Evolutionary conservation across 2,329 filamentous ascomycete genomes (phyloP).

Genomic region (Claviceps monticola): DNA sequence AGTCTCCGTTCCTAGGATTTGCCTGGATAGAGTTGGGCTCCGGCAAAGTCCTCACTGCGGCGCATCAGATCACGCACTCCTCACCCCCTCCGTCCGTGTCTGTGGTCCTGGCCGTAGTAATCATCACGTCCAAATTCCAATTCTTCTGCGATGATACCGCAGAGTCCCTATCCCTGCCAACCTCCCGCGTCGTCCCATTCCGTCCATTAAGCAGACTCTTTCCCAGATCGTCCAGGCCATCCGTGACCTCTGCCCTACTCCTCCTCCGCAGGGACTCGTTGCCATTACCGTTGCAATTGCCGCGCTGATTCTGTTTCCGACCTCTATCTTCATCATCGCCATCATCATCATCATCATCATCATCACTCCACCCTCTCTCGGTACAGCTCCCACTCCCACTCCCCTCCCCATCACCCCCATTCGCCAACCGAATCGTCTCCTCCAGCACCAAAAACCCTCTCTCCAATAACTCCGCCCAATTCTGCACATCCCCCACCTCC

Average conservation of each 20-base stretch:
- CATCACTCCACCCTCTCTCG: constrained; percentile 18
- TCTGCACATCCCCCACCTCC: constrained; percentile 70
- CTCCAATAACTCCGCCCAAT: constrained; percentile 76
- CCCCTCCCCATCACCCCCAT: constrained; percentile 15
- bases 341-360: constrained; percentile 9
- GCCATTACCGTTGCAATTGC: background rate
- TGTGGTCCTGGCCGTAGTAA: constrained; percentile 12
- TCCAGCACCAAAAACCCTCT: constrained; percentile 49
- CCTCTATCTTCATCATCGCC: constrained; percentile 2
- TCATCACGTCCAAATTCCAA: constrained; percentile 8
- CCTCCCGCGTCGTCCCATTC: background rate
- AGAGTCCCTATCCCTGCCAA: constrained; percentile 4
- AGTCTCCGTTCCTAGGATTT: too few species aligned
- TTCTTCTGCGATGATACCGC: constrained; percentile 6
- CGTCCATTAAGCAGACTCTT: constrained; percentile 5
- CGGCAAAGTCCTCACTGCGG: constrained; percentile 10
- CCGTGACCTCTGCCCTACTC: constrained; percentile 7
- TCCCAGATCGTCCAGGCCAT: constrained; percentile 9
- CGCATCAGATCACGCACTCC: constrained; percentile 21
- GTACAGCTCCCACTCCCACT: background rate
- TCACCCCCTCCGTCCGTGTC: constrained; percentile 7
- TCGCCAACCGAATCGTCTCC: constrained; percentile 47
- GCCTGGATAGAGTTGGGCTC: too few species aligned
- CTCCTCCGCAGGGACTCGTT: background rate
- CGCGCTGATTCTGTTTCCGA: too few species aligned